Evolutionary conservation across 345 rosid species (phyloP), one percentile per base, ranked within the genome.

Genomic region (Ailanthus altissimus): DNA sequence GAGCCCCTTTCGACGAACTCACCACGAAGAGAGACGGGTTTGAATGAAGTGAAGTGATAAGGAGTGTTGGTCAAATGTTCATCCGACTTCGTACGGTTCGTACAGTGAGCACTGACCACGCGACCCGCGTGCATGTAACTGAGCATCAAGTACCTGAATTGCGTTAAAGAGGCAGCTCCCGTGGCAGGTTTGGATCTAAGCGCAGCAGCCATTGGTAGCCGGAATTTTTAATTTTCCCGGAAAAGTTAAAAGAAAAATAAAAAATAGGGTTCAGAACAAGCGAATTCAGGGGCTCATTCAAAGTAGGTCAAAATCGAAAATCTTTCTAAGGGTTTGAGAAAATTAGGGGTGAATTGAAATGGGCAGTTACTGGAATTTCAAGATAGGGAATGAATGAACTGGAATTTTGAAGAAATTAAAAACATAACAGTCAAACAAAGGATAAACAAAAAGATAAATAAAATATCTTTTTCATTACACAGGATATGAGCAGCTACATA

Each of bases 101-200:
- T 67, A 75, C 76, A 83, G 76, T 85, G 79, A 74, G 87, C 80
- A 78, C 60, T 76, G 16, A 83, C 72, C 58, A 79, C 23, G 56
- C 88, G 86, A 77, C 92, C 92, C 70, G 83, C 83, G 71, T 86
- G 93, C 83, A 82, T 50, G 81, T 80, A 86, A 78, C 83, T 90
- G 77, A 83, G 82, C 32, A 88, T 32, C 73, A 89, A 88, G 86
- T 84, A 89, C 54, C 92, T 83, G 78, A 92, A 92, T 2, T 91
- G 96, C 80, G 93, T 85, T 45, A 88, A 82, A 38, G 94, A 85
- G 45, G 90, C 86, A 38, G 92, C 81, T 75, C 85, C 93, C 67
- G 85, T 85, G 5, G 91, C 82, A 14, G 92, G 79, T 75, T 80
- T 91, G 67, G 89, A 90, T 85, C 93, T 89, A 77, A 96, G 86